phyloP scores from a whole-genome alignment of 257 asterid genomes.

The Nicotiana undulata region DNA sequence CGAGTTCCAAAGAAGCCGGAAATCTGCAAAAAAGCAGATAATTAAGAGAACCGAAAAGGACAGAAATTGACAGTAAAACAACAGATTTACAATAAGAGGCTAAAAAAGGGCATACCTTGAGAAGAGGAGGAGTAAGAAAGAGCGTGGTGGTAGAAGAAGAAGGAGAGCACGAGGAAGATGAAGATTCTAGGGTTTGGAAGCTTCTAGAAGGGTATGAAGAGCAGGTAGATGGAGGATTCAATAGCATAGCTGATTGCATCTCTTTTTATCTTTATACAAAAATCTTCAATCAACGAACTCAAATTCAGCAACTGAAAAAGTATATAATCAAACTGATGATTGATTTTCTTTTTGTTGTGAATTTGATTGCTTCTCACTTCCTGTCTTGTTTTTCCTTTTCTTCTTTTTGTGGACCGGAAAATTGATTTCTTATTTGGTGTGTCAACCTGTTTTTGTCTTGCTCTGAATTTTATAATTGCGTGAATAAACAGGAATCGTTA shows the following conservation, averaged over 20 bases:
- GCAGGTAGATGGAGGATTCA: slow-evolving; percentile 6
- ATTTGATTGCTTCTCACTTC: neutral
- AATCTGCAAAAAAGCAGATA: slow-evolving; percentile 20
- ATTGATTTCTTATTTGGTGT: neutral
- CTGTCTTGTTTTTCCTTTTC: neutral
- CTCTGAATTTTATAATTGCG: neutral
- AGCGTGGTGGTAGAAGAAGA: slow-evolving; percentile 13
- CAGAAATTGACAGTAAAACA: neutral
- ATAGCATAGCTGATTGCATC: slow-evolving; percentile 10
- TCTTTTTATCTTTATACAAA: neutral
- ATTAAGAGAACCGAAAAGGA: neutral
- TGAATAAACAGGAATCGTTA: neutral
- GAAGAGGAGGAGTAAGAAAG: slow-evolving; percentile 8
- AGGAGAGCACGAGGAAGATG: slow-evolving; percentile 6
- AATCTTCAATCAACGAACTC: neutral
- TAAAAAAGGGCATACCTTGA: slow-evolving; percentile 3
- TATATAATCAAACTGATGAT: neutral
- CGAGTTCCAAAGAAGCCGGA: slow-evolving; percentile 27
- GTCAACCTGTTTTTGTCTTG: neutral
- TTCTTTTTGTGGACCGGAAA: neutral
- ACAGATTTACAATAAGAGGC: neutral
- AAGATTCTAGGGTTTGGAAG: slow-evolving; percentile 3
- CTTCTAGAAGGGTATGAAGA: neutral
- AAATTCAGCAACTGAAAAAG: neutral
- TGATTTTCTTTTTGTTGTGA: neutral